Evolutionary conservation across 2,329 filamentous ascomycete species (phyloP), one percentile per base, ranked within the genome.

Genomic region (Aspergillus sp.): DNA sequence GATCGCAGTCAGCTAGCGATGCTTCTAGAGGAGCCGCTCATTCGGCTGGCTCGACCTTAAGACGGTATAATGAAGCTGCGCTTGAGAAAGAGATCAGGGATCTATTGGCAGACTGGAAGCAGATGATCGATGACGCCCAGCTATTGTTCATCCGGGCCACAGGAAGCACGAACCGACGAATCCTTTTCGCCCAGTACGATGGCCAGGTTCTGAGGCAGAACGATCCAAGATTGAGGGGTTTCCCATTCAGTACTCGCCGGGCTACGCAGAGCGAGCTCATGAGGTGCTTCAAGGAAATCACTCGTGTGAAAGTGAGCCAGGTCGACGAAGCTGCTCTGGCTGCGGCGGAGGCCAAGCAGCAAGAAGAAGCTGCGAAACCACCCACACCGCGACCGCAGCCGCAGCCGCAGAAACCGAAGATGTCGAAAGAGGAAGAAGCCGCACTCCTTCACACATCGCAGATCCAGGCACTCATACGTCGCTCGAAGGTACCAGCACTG

Each of bases 201-300:
- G 84, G 77, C 1, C 86, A 95, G 52, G 78, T 94, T 1, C 61
- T 98, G 33, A 77, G 71, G 36, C 73, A 78, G 8, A 85, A 86
- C 39, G 91, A 98, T 51, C 67, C 78, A 1, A 72, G 91, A 22
- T 71, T 94, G 49, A 74, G 91, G 35, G 81, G 84, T 0, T 95
- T 98, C 42, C 91, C 91, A 0, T 98, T 98, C 58, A 94, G 74
- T 56, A 98, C 91, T 6, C 75, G 86, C 8, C 72, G 91, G 36
- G 86, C 91, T 1, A 98, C 91, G 0, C 88, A 96, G 52, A 84
- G 82, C 29, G 91, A 98, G 58, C 76, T 98, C 0, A 91, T 96
- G 82, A 77, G 89, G 24, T 82, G 82, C 1, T 98, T 95, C 49
- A 82, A 93, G 41, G 91, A 98, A 63, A 71, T 98, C 19, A 98